A percentile compares a stretch with the other conserved stretches of the same genome.
Conservation (phyloP, 2,329 filamentous ascomycete genomes). For the Penicillium glabrum region DNA sequence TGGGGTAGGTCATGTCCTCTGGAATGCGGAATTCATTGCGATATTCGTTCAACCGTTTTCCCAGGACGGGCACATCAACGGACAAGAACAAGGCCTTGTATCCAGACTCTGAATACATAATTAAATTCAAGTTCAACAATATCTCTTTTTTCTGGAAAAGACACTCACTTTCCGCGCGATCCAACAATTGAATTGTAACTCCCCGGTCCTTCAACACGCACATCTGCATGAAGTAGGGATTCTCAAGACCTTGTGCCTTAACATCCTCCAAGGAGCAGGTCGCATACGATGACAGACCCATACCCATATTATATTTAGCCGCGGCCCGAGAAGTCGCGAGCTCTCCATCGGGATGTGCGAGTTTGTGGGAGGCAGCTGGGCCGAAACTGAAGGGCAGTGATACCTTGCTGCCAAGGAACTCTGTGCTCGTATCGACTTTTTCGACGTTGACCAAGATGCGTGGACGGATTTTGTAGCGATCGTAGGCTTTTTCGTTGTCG, state of each 20-base stretch:
- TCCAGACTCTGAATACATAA: constrained; percentile 37
- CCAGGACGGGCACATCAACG: constrained; percentile 56
- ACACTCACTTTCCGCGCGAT: constrained; percentile 44
- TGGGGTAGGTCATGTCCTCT: constrained; percentile 44
- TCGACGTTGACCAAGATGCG: constrained; percentile 47
- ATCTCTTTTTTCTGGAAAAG: background rate
- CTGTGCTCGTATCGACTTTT: constrained; percentile 46
- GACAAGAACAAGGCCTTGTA: constrained; percentile 58
- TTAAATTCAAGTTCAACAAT: background rate
- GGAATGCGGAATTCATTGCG: constrained; percentile 54
- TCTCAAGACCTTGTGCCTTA: constrained; percentile 38
- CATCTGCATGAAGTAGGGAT: constrained; percentile 56
- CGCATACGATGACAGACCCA: constrained; percentile 52
- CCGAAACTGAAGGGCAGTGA: constrained; percentile 55
- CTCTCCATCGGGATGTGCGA: constrained; percentile 56
- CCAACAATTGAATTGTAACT: constrained; percentile 43
- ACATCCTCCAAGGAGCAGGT: constrained; percentile 51
- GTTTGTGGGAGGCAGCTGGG: constrained; percentile 54
- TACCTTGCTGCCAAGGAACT: constrained; percentile 45
- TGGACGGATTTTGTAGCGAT: constrained; percentile 51
- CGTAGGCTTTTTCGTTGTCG: constrained; percentile 56
- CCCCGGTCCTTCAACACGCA: constrained; percentile 52
- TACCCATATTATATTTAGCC: constrained; percentile 43
- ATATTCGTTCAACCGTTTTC: constrained; percentile 54
- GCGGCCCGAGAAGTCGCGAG: constrained; percentile 51